These are phyloP conservation scores for Lolium rigidum DNA, from an alignment of 176 grass and related monocot species.

Conservation along the genomic window DNA sequence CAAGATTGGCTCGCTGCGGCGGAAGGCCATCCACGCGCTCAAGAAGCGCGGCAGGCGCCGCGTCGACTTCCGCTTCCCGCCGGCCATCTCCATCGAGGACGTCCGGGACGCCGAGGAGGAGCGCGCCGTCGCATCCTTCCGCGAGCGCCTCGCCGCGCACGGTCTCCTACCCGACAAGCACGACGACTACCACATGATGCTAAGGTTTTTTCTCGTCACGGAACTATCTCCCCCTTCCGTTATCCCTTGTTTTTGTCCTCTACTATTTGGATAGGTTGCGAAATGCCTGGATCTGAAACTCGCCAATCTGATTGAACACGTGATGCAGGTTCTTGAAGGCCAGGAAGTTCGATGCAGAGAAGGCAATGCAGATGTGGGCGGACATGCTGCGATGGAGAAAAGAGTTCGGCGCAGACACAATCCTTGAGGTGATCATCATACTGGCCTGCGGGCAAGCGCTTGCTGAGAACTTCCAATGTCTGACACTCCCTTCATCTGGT, in stretches of 20 bases:
- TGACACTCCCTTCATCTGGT: not conserved
- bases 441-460: not conserved
- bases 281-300: conserved; percentile 33
- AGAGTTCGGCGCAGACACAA: conserved; percentile 86
- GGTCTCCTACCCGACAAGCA: conserved; percentile 80
- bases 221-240: not conserved
- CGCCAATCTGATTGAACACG: not conserved
- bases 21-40: conserved; percentile 86
- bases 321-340: conserved; percentile 86
- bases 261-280: not conserved
- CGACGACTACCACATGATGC: conserved; percentile 94
- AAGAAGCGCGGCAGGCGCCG: conserved; percentile 89
- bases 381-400: conserved; percentile 97
- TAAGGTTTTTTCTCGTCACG: conserved; percentile 53
- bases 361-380: conserved; percentile 92
- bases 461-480: not conserved
- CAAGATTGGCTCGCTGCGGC: conserved; percentile 86
- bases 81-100: conserved; percentile 93
- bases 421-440: conserved; percentile 69
- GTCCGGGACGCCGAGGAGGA: conserved; percentile 94
- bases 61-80: conserved; percentile 88
- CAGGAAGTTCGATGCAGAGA: conserved; percentile 86
- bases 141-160: conserved; percentile 65
- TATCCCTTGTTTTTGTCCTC: not conserved
- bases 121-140: conserved; percentile 78